Conservation (phyloP, 2,329 filamentous ascomycete species). For the Falciphora oryzae region DNA sequence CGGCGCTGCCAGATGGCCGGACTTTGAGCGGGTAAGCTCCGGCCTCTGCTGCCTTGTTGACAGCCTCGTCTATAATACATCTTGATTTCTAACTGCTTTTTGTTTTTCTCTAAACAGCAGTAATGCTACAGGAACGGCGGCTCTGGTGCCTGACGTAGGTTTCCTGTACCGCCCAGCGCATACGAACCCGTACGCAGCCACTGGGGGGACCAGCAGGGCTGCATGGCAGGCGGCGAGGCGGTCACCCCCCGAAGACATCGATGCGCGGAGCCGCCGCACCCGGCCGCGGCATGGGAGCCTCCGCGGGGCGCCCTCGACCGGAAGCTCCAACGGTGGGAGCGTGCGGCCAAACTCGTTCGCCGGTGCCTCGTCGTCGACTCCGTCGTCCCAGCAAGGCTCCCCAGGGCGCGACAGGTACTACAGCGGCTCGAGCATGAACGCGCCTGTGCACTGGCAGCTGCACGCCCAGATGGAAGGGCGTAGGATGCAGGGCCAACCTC, state of each 20-base stretch:
- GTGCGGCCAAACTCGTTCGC: neutral
- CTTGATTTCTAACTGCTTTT: neutral
- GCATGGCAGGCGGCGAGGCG: slow-evolving; percentile 10
- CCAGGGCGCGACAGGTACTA: neutral
- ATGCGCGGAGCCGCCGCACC: slow-evolving; percentile 24
- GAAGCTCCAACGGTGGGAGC: neutral
- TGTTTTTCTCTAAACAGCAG: neutral
- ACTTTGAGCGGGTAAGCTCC: neutral
- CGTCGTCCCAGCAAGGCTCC: neutral
- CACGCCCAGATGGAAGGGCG: neutral
- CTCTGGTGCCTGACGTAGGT: neutral
- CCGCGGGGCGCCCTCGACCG: slow-evolving; percentile 16
- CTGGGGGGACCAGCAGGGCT: neutral
- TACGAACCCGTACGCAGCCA: neutral
- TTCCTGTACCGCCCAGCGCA: neutral
- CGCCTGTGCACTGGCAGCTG: neutral
- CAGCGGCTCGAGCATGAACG: neutral
- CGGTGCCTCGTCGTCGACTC: neutral
- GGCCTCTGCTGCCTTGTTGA: neutral
- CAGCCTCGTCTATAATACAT: too few species aligned
- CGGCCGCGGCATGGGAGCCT: slow-evolving; percentile 23
- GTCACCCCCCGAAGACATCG: slow-evolving; percentile 23
- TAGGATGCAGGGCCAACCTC: neutral
- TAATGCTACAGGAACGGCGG: too few species aligned
- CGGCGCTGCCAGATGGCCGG: neutral